phyloP scores from a whole-genome alignment of 768 basidiomycete species.

The Agaricus blazei region DNA sequence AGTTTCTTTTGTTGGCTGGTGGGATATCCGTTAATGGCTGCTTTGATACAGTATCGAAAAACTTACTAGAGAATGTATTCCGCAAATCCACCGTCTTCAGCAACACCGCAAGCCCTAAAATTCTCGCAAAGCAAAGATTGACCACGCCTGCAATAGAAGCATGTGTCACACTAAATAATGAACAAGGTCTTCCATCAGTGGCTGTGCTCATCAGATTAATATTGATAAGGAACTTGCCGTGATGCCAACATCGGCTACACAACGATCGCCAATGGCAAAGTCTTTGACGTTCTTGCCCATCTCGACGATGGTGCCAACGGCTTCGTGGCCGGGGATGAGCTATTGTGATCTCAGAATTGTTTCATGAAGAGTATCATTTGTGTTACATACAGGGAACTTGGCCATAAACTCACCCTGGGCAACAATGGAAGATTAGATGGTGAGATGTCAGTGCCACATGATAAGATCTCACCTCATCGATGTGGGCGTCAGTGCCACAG shows the following conservation, averaged over 20 bases:
- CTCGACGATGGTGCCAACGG: constrained; percentile 65
- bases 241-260: constrained; percentile 69
- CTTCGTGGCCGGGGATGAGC: constrained; percentile 43
- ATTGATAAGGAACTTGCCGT: constrained; percentile 43
- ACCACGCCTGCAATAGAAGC: constrained; percentile 88
- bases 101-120: constrained; percentile 78
- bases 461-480: constrained; percentile 36
- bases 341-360: constrained; percentile 9
- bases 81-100: constrained; percentile 81
- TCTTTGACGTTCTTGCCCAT: constrained; percentile 78
- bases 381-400: constrained; percentile 53
- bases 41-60: constrained; percentile 1
- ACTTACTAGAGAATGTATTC: constrained; percentile 83
- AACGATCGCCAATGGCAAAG: constrained; percentile 74
- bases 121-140: constrained; percentile 79
- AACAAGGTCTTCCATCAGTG: constrained; percentile 8
- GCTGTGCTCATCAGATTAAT: constrained; percentile 19
- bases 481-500: constrained; percentile 59
- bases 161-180: constrained; percentile 61
- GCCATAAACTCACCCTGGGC: constrained; percentile 60
- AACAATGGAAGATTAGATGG: constrained; percentile 9
- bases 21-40: background rate
- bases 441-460: background rate
- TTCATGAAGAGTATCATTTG: background rate
- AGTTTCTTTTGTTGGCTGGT: constrained; percentile 55